Base-by-base conservation (phyloP, 2,329 filamentous ascomycete species). In the Thelonectria rubi region DNA sequence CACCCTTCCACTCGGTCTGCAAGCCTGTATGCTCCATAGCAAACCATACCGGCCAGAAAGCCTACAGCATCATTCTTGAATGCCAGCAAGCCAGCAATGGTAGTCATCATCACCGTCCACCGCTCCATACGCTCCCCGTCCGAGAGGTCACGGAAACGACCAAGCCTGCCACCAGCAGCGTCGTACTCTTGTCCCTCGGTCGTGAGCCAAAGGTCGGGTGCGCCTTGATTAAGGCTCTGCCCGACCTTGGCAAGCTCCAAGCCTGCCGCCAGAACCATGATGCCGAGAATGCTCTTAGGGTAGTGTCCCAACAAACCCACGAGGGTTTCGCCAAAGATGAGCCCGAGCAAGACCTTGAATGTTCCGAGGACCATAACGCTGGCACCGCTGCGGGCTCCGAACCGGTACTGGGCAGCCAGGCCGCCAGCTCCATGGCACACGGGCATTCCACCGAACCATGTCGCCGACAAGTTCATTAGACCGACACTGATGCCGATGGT, bases 391-490 rank as follows among this genome's bases (percentile, higher is more conserved):
- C 94, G 88, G 5, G 94, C 94, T 1, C 94, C 94, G 69, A 98
- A 98, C 5, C 93, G 88, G 75, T 93, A 92, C 75, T 98, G 94
- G 0, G 91, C 95, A 5, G 95, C 95, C 0, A 98, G 81, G 0
- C 94, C 94, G 2, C 94, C 94, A 1, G 93, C 93, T 5, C 94
- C 94, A 74, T 98, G 95, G 73, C 95, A 98, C 4, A 95, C 88
- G 3, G 94, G 95, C 95, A 97, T 98, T 5, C 91, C 91, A 49
- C 94, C 94, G 71, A 97, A 96, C 91, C 92, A 97, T 71, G 92
- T 94, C 15, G 91, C 91, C 1, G 91, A 75, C 3, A 97, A 80
- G 74, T 98, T 98, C 87, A 97, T 96, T 2, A 82, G 71, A 0
- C 90, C 89, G 4, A 98, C 92, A 56, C 92, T 97, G 62, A 94